These are phyloP conservation scores for Punica granatum DNA, from an alignment of 345 rosid species.

Conservation along the genomic window DNA sequence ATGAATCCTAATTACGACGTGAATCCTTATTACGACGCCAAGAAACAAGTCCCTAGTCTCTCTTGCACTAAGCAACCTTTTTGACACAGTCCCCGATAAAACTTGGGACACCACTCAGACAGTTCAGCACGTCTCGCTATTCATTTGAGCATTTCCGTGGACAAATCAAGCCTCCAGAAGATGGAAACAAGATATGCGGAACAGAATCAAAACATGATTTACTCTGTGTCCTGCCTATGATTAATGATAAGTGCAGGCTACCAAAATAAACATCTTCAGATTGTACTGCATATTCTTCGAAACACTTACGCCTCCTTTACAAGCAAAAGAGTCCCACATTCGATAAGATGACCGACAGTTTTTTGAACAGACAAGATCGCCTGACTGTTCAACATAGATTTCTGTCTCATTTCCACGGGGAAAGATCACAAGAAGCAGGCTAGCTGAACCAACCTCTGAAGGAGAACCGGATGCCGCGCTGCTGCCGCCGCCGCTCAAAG, in stretches of 20 bases:
- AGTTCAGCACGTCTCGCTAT: not conserved
- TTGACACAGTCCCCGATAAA: not conserved
- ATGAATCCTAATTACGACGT: too few species aligned
- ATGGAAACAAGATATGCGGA: not conserved
- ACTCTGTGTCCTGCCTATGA: not conserved
- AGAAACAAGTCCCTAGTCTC: not conserved
- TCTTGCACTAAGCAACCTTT: not conserved
- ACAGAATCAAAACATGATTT: not conserved
- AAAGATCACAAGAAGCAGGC: conserved; percentile 13
- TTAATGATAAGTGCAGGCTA: not conserved
- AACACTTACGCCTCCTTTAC: too few species aligned
- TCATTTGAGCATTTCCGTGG: not conserved
- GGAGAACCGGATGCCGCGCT: conserved; percentile 37
- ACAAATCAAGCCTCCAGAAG: not conserved
- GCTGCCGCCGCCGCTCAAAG: conserved; percentile 34
- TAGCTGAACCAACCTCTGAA: conserved; percentile 39
- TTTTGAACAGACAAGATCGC: too few species aligned
- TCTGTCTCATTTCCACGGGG: conserved; percentile 2
- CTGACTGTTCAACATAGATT: not conserved
- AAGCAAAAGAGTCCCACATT: too few species aligned
- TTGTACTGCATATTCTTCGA: not conserved
- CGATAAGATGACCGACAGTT: too few species aligned
- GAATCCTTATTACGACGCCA: too few species aligned
- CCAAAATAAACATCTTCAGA: not conserved
- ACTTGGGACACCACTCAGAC: too few species aligned